A percentile compares a stretch with the other conserved stretches of the same genome.
These are phyloP conservation scores for Wickerhamomyces tratensis DNA, from an alignment of 805 yeast genomes.

Conservation along the genomic window DNA sequence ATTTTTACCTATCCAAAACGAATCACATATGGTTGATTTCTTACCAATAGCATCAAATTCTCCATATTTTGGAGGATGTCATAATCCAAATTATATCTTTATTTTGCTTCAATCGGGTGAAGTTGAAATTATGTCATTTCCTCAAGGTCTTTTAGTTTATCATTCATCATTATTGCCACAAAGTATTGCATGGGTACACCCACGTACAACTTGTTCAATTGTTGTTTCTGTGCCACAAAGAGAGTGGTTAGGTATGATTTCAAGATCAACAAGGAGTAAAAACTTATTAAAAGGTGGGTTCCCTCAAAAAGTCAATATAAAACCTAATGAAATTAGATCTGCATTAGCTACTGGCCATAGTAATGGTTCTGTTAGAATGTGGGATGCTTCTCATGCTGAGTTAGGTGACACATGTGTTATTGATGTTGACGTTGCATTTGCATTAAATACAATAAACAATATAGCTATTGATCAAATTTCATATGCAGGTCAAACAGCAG, in stretches of 20 bases:
- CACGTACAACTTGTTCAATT: conserved; percentile 48
- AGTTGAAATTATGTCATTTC: conserved; percentile 48
- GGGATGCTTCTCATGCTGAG: conserved; percentile 79
- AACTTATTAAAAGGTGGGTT: conserved; percentile 73
- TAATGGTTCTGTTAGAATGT: conserved; percentile 72
- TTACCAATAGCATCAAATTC: conserved; percentile 48
- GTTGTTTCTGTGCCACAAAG: conserved; percentile 50
- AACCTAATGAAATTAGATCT: conserved; percentile 41
- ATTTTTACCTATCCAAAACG: conserved; percentile 43
- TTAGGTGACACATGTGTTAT: conserved; percentile 47
- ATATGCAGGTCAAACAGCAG: conserved; percentile 70
- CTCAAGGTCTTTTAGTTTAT: conserved; percentile 41
- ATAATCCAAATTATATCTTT: conserved; percentile 60
- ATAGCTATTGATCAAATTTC: conserved; percentile 49
- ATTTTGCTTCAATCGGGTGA: conserved; percentile 56
- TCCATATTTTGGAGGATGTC: conserved; percentile 76
- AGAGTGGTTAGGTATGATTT: conserved; percentile 75
- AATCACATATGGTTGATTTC: conserved; percentile 34
- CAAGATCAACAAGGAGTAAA: conserved; percentile 30
- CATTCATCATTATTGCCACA: conserved; percentile 68
- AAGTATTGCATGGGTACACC: conserved; percentile 67
- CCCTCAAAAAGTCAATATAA: conserved; percentile 41
- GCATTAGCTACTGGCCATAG: conserved; percentile 78
- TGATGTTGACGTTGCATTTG: conserved; percentile 45
- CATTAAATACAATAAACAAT: conserved; percentile 34